Percentiles rank a stretch among this genome's conserved stretches.
Evolutionary conservation across 352 stramenopile species (phyloP).

Genomic region (Globisporangium takayamanum): DNA sequence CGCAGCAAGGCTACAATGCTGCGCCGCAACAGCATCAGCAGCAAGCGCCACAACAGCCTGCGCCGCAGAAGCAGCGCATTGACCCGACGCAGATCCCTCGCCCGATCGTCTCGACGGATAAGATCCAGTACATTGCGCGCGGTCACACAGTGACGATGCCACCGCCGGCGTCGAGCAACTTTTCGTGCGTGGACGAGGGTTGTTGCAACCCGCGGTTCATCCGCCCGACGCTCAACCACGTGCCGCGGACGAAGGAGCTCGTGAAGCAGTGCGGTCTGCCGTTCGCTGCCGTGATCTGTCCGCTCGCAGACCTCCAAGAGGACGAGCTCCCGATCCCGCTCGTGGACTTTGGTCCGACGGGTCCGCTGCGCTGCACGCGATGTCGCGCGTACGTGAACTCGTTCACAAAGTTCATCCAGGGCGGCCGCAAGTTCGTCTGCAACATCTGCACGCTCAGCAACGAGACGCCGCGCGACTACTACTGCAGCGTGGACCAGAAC

Average conservation of each 20-base stretch:
- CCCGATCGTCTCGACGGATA: slow-evolving; percentile 57
- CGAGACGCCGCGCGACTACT: slow-evolving; percentile 81
- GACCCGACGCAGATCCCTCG: slow-evolving; percentile 86
- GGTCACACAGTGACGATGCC: slow-evolving; percentile 83
- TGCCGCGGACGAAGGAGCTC: slow-evolving; percentile 68
- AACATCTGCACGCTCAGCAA: slow-evolving; percentile 86
- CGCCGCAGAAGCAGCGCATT: slow-evolving; percentile 71
- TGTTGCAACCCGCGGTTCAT: slow-evolving; percentile 89
- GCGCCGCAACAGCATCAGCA: slow-evolving; percentile 17
- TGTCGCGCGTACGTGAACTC: slow-evolving; percentile 86
- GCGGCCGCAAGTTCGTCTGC: slow-evolving; percentile 81
- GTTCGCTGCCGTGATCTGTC: slow-evolving; percentile 76
- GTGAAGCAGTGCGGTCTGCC: slow-evolving; percentile 73
- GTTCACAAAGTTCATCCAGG: slow-evolving; percentile 85
- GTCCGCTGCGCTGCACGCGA: slow-evolving; percentile 76
- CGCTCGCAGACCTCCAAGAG: slow-evolving; percentile 72
- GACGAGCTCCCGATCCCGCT: slow-evolving; percentile 79
- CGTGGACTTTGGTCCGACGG: slow-evolving; percentile 79
- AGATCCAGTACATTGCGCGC: slow-evolving; percentile 67
- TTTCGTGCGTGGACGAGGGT: slow-evolving; percentile 79
- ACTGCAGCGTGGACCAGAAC: slow-evolving; percentile 84
- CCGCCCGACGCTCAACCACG: slow-evolving; percentile 80
- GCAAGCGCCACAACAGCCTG: slow-evolving; percentile 28
- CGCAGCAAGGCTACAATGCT: slow-evolving; percentile 11
- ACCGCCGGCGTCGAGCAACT: slow-evolving; percentile 67